Percentiles rank a stretch among this genome's conserved stretches.
Conservation (phyloP, 306 rosid genomes). For the Lotus japonicus region DNA sequence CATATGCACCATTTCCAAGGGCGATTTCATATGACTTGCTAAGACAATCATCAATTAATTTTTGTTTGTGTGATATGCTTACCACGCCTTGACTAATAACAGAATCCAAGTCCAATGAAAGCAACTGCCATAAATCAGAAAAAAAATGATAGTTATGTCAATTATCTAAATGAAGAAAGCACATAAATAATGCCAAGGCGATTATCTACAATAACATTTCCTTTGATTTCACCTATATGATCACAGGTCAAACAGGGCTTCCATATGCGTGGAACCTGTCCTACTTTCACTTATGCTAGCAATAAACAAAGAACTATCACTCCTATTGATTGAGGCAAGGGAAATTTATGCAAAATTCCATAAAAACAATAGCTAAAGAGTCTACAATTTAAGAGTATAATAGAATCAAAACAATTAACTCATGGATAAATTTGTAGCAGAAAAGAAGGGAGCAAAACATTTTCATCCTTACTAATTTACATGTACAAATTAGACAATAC, state of each 20-base stretch:
- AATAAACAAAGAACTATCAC: background rate
- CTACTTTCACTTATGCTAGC: background rate
- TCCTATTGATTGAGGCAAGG: background rate
- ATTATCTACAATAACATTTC: background rate
- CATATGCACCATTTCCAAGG: slow-evolving; percentile 60
- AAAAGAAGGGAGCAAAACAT: background rate
- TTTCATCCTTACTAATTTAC: background rate
- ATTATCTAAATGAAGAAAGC: background rate
- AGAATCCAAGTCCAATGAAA: slow-evolving; percentile 53
- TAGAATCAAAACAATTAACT: background rate
- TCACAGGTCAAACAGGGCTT: background rate
- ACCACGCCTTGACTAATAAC: slow-evolving; percentile 53
- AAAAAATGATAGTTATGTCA: background rate
- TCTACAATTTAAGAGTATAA: background rate
- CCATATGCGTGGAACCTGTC: background rate
- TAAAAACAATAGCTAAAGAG: background rate
- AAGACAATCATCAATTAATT: slow-evolving; percentile 52
- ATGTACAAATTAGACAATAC: background rate
- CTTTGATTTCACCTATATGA: background rate
- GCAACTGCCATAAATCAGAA: slow-evolving; percentile 49
- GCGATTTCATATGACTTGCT: slow-evolving; percentile 52
- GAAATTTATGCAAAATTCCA: background rate
- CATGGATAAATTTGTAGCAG: background rate
- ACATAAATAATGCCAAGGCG: background rate
- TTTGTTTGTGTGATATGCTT: slow-evolving; percentile 63